Evolutionary conservation across 345 rosid genomes (phyloP), one percentile per base, ranked within the genome.

Genomic region (Gossypium stocksii): DNA sequence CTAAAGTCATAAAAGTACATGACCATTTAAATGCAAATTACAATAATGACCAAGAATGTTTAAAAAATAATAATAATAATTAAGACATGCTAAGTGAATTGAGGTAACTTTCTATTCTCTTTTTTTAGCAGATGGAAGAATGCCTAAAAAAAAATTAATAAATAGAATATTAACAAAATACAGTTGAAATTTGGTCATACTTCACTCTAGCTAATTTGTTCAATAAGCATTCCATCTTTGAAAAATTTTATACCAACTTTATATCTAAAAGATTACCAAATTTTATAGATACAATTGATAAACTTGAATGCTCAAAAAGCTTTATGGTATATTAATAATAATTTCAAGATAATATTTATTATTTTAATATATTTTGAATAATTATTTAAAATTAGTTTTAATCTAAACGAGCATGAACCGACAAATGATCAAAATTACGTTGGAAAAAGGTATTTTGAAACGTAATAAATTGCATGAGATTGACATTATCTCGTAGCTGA

Each of bases 391-490:
- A n/a, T n/a, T 2, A n/a, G 4, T 17, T n/a, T 10, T 54, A 54
- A 53, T 20, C 10, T 53, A 53, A 53, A 17, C 22, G 22, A 53
- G 0, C 58, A n/a, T 53, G 9, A 53, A 53, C 58, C n/a, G n/a
- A 2, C 10, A 53, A 53, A 17, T 53, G n/a, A 54, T n/a, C 22
- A 54, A 17, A 56, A 1, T 17, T 4, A 7, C 8, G 7, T 2
- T 48, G 17, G 3, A 38, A 1, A 9, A 2, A 38, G 67, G 45
- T 1, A 8, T 16, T 12, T 65, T 59, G 16, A 0, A 67, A 12
- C 49, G 17, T 23, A 20, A 51, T 17, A 74, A 65, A 77, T 70
- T 43, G 38, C 38, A 43, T 70, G 80, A 10, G 65, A 74, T 51
- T 75, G 72, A 74, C 74, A 51, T 25, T 25, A 20, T 51, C 59